Percentiles rank a stretch among this genome's conserved stretches.
Conservation (phyloP, 352 stramenopile genomes). For the Peronospora destructor region DNA sequence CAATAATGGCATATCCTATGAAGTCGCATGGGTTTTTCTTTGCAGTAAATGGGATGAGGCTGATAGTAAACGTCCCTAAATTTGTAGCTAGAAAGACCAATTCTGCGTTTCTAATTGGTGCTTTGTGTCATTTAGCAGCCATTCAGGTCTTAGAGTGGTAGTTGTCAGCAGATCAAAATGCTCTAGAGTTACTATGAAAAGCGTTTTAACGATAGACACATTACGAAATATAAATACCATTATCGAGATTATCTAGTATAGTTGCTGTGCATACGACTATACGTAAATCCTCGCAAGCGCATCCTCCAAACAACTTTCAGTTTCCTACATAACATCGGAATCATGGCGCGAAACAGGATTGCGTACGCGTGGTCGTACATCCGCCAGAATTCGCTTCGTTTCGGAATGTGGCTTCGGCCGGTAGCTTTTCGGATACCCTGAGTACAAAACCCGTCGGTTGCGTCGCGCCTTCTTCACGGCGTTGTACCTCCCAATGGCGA, state of each 20-base stretch:
- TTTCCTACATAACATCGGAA: slow-evolving; percentile 4
- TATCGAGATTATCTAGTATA: neutral
- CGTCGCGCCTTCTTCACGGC: slow-evolving; percentile 12
- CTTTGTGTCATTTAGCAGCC: no score
- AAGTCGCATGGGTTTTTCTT: no score
- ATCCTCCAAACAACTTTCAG: neutral
- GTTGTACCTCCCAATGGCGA: slow-evolving; percentile 22
- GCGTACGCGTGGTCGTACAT: slow-evolving; percentile 5
- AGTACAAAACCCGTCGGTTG: slow-evolving; percentile 28
- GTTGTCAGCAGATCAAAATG: no score
- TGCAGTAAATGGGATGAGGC: no score
- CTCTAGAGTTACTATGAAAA: no score
- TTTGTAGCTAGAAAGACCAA: no score
- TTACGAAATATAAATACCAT: neutral
- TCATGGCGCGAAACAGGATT: slow-evolving; percentile 3
- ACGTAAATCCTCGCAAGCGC: neutral
- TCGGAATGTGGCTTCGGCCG: slow-evolving; percentile 14
- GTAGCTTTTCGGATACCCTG: slow-evolving; percentile 27
- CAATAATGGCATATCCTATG: no score
- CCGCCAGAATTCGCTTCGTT: neutral
- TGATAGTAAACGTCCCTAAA: no score
- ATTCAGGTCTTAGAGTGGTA: no score
- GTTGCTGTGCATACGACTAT: neutral
- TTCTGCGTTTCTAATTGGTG: no score
- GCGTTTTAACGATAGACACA: neutral